A percentile compares a stretch with the other conserved stretches of the same genome.
Evolutionary conservation across 176 grass and related monocot genomes (phyloP).

Genomic region (Avena insularis): DNA sequence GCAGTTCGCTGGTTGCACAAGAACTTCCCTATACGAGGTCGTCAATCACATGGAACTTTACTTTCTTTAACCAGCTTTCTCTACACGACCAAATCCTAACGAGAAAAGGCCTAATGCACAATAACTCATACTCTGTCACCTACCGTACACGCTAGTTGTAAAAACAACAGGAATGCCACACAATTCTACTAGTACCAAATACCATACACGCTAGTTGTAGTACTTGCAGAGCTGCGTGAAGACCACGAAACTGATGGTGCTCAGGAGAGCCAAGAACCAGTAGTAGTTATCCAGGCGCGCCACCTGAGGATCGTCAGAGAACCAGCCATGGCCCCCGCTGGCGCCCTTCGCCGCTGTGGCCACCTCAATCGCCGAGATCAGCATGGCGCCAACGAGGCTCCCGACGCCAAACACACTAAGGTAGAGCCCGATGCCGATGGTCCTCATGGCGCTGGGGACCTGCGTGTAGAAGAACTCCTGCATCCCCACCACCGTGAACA

Average conservation of each 20-base stretch:
- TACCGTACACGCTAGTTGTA: not conserved
- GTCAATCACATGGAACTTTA: not conserved
- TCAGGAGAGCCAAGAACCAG: conserved; percentile 69
- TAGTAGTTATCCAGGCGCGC: conserved; percentile 72
- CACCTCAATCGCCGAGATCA: conserved; percentile 68
- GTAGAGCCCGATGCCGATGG: conserved; percentile 83
- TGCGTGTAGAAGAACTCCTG: conserved; percentile 95
- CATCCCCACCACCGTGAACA: conserved; percentile 87
- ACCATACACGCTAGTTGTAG: conserved; percentile 38
- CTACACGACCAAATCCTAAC: not conserved
- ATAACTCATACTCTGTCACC: not conserved
- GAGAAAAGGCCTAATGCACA: conserved; percentile 23
- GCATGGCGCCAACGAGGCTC: conserved; percentile 70
- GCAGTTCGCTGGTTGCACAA: not conserved
- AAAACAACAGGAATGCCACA: not conserved
- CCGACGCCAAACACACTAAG: conserved; percentile 87
- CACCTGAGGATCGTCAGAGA: conserved; percentile 75
- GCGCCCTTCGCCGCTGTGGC: conserved; percentile 21
- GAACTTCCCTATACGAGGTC: not conserved
- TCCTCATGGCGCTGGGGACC: conserved; percentile 74
- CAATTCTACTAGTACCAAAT: not conserved
- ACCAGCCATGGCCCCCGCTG: conserved; percentile 52
- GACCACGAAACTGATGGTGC: conserved; percentile 67
- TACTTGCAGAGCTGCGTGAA: conserved; percentile 60
- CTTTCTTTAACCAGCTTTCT: not conserved